Evolutionary conservation across 371 early-diverging fungal genomes (phyloP), one percentile per base, ranked within the genome.

Genomic region (Saksenaea oblongispora): DNA sequence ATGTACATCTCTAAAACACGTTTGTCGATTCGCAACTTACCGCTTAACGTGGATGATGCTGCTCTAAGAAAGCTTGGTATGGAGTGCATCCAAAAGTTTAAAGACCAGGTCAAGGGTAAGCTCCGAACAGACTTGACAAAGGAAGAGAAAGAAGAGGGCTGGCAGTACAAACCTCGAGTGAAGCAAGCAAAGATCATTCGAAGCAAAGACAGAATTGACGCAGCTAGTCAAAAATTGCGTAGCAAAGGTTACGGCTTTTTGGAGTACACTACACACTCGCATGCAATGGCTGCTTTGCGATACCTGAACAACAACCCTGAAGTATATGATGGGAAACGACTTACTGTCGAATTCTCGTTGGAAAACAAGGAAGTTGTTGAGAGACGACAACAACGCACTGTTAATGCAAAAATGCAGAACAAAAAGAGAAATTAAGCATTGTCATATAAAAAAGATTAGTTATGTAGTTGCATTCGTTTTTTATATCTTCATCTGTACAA

Each of bases 161-260:
- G 91, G 93, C 84, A 87, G 58, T 80, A 81, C 62, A 75, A 79
- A 61, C 90, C 91, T 1, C 75, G 75, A 34, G 74, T 92, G 27
- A 84, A 76, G 61, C 93, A 93, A 81, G 92, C 92, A 59, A 97
- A 97, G 82, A 81, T 98, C 56, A 80, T 95, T 26, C 82, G 91
- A 56, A 86, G 84, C 67, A 88, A 87, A 63, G 92, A 91, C 59
- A 84, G 93, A 55, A 79, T 92, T 18, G 96, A 96, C 70, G 67
- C 84, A 5, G 68, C 66, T 3, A 90, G 91, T 0, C 79, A 86
- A 27, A 72, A 87, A 65, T 71, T 82, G 5, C 84, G 89, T 42
- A 92, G 93, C 63, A 92, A 91, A 74, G 97, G 98, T 54, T 96
- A 89, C 63, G 97, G 93, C 31, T 98, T 98, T 83, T 79, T 97